A percentile compares a stretch with the other conserved stretches of the same genome.
These are phyloP conservation scores for Avena insularis DNA, from an alignment of 176 grass and related monocot genomes.

Conservation along the genomic window DNA sequence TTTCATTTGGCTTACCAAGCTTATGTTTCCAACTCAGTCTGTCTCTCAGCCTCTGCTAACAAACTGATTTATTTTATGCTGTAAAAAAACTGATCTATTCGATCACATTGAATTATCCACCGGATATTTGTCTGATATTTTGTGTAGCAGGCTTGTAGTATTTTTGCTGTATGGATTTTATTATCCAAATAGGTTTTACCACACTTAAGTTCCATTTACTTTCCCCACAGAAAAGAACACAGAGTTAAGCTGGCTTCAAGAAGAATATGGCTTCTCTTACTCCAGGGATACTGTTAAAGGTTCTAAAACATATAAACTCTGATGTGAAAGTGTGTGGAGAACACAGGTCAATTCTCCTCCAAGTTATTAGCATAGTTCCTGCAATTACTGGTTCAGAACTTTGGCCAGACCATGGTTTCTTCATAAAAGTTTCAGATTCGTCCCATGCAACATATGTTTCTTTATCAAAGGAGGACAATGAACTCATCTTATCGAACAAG, in stretches of 20 bases:
- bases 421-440: constrained; percentile 99
- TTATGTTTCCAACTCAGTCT: constrained; percentile 3
- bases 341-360: constrained; percentile 91
- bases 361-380: constrained; percentile 98
- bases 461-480: constrained; percentile 96
- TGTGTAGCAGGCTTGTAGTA: background rate
- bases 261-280: constrained; percentile 94
- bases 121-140: background rate
- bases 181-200: background rate
- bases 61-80: constrained; percentile 19
- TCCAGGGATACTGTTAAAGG: constrained; percentile 89
- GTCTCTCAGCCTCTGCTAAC: background rate
- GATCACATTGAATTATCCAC: background rate
- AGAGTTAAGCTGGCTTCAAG: constrained; percentile 39
- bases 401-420: constrained; percentile 98
- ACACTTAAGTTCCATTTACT: background rate
- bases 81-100: background rate
- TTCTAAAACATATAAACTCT: constrained; percentile 94
- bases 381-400: constrained; percentile 92
- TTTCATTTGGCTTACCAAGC: background rate
- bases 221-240: constrained; percentile 6
- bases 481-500: constrained; percentile 95
- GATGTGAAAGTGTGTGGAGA: constrained; percentile 95
- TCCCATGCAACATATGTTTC: constrained; percentile 96
- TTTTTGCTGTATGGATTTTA: background rate